These are phyloP conservation scores for Annulohypoxylon truncatum DNA, from an alignment of 2,329 filamentous ascomycete genomes.

Conservation along the genomic window DNA sequence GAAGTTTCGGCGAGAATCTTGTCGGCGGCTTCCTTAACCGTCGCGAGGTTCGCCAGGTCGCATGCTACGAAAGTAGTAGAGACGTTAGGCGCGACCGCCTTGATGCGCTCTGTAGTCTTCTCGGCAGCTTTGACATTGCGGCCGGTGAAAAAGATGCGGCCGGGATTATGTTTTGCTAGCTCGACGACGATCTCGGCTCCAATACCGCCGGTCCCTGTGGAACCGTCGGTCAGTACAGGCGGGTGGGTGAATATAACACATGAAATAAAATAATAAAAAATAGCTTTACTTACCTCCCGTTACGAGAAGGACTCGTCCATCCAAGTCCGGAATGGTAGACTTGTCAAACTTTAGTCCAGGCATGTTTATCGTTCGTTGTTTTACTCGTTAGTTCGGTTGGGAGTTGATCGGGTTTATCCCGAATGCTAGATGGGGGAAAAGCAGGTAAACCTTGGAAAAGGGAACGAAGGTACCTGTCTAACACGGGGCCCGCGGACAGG, in stretches of 20 bases:
- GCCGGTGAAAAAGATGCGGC: constrained; percentile 41
- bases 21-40: constrained; percentile 14
- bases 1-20: neutral
- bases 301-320: constrained; percentile 4
- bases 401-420: neutral
- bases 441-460: neutral
- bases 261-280: neutral
- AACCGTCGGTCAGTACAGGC: neutral
- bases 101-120: constrained; percentile 19
- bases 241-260: neutral
- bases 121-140: constrained; percentile 39
- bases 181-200: constrained; percentile 24
- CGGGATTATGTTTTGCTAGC: constrained; percentile 34
- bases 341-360: constrained; percentile 9
- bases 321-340: neutral
- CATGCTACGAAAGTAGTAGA: constrained; percentile 25
- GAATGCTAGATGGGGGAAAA: neutral
- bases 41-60: constrained; percentile 15
- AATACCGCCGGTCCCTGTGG: constrained; percentile 36
- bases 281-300: constrained; percentile 1
- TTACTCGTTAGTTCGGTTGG: neutral
- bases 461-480: neutral
- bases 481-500: neutral
- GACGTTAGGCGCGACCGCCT: constrained; percentile 4
- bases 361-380: neutral